Conservation (phyloP, 768 basidiomycete species). For the Auricularia sp. region DNA sequence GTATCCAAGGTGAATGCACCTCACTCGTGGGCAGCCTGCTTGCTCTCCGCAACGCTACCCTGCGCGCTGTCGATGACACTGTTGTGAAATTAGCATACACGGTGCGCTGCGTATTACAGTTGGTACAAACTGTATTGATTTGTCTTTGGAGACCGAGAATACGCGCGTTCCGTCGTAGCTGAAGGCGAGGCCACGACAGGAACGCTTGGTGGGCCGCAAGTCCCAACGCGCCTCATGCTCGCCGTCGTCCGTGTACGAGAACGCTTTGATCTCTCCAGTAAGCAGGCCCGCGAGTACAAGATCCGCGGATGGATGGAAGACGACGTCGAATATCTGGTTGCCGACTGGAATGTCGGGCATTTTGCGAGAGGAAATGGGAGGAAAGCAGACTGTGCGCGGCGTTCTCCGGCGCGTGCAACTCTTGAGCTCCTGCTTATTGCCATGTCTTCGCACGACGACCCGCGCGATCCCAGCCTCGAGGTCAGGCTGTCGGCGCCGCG, state of each 20-base stretch:
- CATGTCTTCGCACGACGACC: slow-evolving; percentile 39
- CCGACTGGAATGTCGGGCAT: slow-evolving; percentile 61
- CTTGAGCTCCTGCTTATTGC: not conserved
- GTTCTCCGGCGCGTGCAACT: not conserved
- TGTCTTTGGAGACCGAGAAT: slow-evolving; percentile 76
- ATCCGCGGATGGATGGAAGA: slow-evolving; percentile 67
- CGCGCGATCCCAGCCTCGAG: slow-evolving; percentile 57
- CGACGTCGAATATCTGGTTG: slow-evolving; percentile 81
- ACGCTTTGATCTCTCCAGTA: slow-evolving; percentile 76
- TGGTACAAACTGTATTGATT: slow-evolving; percentile 58
- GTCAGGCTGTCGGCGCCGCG: slow-evolving; percentile 47
- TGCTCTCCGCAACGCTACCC: slow-evolving; percentile 40
- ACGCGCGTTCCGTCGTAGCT: slow-evolving; percentile 59
- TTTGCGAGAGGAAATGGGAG: not conserved
- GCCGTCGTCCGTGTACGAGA: slow-evolving; percentile 65
- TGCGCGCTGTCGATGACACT: slow-evolving; percentile 63
- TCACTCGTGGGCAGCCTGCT: slow-evolving; percentile 57
- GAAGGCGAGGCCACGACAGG: slow-evolving; percentile 65
- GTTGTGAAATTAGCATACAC: not conserved
- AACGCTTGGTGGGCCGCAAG: slow-evolving; percentile 68
- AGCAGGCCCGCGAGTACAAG: slow-evolving; percentile 62
- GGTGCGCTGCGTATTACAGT: not conserved
- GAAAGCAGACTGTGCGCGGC: too few species aligned
- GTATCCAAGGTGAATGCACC: slow-evolving; percentile 29
- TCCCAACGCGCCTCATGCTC: slow-evolving; percentile 47